Percentiles rank a stretch among this genome's conserved stretches.
phyloP scores from a whole-genome alignment of 192 early-diverging fungal species.

The Gigaspora rosea region DNA sequence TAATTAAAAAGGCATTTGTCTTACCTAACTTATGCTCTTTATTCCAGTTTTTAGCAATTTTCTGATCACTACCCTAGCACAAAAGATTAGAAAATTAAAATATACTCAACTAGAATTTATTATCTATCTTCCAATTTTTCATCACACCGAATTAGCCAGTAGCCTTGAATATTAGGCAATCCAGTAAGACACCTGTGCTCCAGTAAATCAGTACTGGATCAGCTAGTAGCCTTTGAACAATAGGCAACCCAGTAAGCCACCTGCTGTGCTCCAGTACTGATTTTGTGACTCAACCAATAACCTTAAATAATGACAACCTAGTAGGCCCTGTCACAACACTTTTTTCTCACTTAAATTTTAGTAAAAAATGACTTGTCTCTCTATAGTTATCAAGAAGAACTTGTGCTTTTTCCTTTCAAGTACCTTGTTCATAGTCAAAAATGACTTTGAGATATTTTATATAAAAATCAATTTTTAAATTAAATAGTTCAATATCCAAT shows the following conservation, averaged over 20 bases:
- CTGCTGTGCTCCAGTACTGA: background rate
- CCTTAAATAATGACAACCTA: background rate
- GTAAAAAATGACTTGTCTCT: background rate
- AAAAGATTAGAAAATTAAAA: background rate
- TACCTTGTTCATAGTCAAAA: background rate
- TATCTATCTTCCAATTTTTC: background rate
- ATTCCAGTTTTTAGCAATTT: slow-evolving; percentile 2
- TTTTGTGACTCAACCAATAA: background rate
- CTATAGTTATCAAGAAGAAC: slow-evolving; percentile 7
- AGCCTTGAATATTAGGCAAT: too few relatives aligned
- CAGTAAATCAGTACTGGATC: background rate
- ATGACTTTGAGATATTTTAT: background rate
- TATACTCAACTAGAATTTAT: background rate
- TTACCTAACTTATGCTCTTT: background rate
- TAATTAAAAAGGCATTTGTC: background rate
- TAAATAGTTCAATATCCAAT: background rate
- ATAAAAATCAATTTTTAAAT: too few relatives aligned
- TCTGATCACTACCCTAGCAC: background rate
- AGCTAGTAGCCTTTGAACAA: background rate
- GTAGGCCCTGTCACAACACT: background rate
- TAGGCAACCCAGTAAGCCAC: background rate
- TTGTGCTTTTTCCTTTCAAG: background rate
- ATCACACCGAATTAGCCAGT: background rate
- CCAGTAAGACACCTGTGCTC: background rate
- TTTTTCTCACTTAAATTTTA: background rate